Conservation (phyloP, 345 rosid genomes). For the Camelina hispida region DNA sequence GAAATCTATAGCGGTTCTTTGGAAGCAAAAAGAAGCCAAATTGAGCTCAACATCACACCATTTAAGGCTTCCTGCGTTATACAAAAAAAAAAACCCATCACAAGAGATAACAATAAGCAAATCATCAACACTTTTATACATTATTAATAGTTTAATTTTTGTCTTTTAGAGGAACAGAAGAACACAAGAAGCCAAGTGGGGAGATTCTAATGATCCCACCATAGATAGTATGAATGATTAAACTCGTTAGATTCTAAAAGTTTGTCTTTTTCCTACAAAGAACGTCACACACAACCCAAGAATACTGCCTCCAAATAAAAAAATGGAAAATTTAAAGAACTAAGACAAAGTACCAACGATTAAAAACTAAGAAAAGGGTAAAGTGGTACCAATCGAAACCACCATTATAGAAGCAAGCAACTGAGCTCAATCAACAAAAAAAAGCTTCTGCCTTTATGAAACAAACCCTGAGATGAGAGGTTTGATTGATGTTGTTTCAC, state of each 20-base stretch:
- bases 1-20: slow-evolving; percentile 59
- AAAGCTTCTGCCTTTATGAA: background rate
- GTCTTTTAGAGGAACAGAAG: background rate
- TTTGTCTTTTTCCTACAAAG: slow-evolving; percentile 2
- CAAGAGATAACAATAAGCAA: slow-evolving; percentile 17
- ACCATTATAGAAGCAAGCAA: slow-evolving; percentile 41
- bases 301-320: background rate
- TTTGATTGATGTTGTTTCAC: background rate
- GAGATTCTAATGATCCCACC: background rate
- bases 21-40: slow-evolving; percentile 58
- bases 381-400: slow-evolving; percentile 31
- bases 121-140: slow-evolving; percentile 1
- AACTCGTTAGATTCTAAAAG: background rate
- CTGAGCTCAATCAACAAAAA: slow-evolving; percentile 7
- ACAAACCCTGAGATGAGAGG: background rate
- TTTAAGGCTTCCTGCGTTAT: slow-evolving; percentile 54
- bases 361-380: background rate
- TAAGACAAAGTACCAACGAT: background rate
- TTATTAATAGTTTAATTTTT: background rate
- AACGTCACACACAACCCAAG: slow-evolving; percentile 30
- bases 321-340: background rate
- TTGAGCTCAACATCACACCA: slow-evolving; percentile 60
- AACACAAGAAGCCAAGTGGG: slow-evolving; percentile 28
- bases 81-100: background rate
- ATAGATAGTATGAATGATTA: slow-evolving; percentile 13